Evolutionary conservation across 345 rosid species (phyloP).

Genomic region (Brassica carinata): DNA sequence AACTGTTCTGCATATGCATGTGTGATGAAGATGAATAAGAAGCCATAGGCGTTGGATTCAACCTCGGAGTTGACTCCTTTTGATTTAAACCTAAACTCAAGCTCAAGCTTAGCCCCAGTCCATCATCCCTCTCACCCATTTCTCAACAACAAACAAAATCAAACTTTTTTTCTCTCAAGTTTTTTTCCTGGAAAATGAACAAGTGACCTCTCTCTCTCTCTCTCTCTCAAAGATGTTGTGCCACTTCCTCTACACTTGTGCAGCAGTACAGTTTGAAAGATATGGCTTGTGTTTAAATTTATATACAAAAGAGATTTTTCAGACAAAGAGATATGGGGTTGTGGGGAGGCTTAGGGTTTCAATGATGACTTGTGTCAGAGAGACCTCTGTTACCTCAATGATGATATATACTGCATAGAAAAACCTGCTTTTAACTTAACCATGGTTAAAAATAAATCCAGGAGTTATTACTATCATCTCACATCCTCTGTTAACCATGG

Average conservation of each 20-base stretch:
- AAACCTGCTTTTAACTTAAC: conserved; percentile 40
- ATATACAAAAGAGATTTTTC: conserved; percentile 38
- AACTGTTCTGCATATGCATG: conserved; percentile 42
- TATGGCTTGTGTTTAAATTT: conserved; percentile 43
- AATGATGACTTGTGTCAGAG: conserved; percentile 69
- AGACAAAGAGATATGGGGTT: conserved; percentile 55
- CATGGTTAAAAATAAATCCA: conserved; percentile 27
- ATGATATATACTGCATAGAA: conserved; percentile 45
- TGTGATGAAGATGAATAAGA: conserved; percentile 39
- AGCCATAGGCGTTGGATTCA: conserved; percentile 48
- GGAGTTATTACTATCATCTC: conserved; percentile 32
- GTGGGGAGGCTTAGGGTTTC: conserved; percentile 52
- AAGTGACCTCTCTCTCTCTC: conserved; percentile 44
- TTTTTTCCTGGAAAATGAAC: conserved; percentile 29
- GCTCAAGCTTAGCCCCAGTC: conserved; percentile 63
- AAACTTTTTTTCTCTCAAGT: not conserved
- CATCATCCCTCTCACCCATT: conserved; percentile 66
- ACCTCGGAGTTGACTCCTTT: conserved; percentile 43
- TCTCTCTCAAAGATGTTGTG: conserved; percentile 32
- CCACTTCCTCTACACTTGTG: conserved; percentile 40
- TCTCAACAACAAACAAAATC: conserved; percentile 17
- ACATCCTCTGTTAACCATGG: conserved; percentile 8
- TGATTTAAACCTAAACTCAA: conserved; percentile 36
- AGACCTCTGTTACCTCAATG: conserved; percentile 55
- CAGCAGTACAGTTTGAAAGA: conserved; percentile 48